A percentile compares a stretch with the other conserved stretches of the same genome.
These are phyloP conservation scores for Dryas octopetala DNA, from an alignment of 306 rosid genomes.

Conservation along the genomic window DNA sequence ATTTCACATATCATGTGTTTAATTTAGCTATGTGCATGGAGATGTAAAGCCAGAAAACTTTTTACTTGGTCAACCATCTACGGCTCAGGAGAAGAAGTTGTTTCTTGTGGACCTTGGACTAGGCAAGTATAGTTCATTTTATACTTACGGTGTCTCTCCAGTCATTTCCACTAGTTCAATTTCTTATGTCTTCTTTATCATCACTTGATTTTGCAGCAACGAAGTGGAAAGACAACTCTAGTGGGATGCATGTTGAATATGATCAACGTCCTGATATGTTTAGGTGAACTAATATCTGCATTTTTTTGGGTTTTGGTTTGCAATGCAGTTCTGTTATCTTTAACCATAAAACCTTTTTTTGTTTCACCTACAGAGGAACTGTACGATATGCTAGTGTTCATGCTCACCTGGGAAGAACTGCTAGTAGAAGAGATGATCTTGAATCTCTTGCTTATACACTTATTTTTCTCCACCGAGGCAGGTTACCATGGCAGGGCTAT, in stretches of 20 bases:
- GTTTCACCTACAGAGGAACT: slow-evolving; percentile 60
- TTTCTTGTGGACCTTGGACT: slow-evolving; percentile 96
- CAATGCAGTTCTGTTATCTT: slow-evolving; percentile 2
- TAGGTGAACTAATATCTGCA: slow-evolving; percentile 43
- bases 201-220: slow-evolving; percentile 57
- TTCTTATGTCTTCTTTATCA: slow-evolving; percentile 10
- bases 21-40: slow-evolving; percentile 84
- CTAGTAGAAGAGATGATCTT: slow-evolving; percentile 94
- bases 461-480: slow-evolving; percentile 81
- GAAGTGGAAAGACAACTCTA: slow-evolving; percentile 82
- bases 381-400: slow-evolving; percentile 98
- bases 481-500: slow-evolving; percentile 96
- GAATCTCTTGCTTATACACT: slow-evolving; percentile 96
- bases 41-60: slow-evolving; percentile 98
- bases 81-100: slow-evolving; percentile 85
- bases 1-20: slow-evolving; percentile 14
- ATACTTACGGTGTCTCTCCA: slow-evolving; percentile 6
- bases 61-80: slow-evolving; percentile 93
- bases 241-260: slow-evolving; percentile 82
- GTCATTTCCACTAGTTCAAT: slow-evolving; percentile 13
- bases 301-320: not conserved
- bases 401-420: slow-evolving; percentile 95
- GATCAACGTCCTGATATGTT: slow-evolving; percentile 99
- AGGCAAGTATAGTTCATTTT: slow-evolving; percentile 47
- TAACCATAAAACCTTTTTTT: slow-evolving; percentile 12